A percentile compares a stretch with the other conserved stretches of the same genome.
Evolutionary conservation across 2,329 filamentous ascomycete genomes (phyloP).

Genomic region (Fusarium succisae): DNA sequence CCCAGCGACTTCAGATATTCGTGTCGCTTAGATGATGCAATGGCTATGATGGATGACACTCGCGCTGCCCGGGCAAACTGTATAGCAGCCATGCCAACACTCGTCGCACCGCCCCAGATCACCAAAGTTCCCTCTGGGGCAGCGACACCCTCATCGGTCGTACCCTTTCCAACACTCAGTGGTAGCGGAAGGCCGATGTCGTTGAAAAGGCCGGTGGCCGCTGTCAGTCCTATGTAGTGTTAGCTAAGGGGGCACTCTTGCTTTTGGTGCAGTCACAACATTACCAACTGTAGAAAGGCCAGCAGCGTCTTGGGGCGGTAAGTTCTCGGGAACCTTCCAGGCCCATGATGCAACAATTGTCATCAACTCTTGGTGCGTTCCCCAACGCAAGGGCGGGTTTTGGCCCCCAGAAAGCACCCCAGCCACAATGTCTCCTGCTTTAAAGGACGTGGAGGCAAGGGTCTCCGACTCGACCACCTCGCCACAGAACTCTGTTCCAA

Average conservation of each 20-base stretch:
- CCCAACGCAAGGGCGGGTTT: background rate
- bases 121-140: background rate
- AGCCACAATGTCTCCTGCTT: background rate
- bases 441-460: background rate
- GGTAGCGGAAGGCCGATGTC: background rate
- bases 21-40: background rate
- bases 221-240: background rate
- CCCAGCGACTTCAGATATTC: background rate
- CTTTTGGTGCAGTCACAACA: background rate
- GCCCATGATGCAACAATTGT: background rate
- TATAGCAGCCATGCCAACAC: background rate
- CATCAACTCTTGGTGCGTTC: background rate
- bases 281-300: background rate
- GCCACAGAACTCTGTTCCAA: background rate
- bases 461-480: background rate
- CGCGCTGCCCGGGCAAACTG: background rate
- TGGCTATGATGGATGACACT: background rate
- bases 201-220: background rate
- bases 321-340: background rate
- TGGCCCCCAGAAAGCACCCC: background rate
- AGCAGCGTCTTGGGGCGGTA: background rate
- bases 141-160: background rate
- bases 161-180: background rate
- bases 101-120: background rate
- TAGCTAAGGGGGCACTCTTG: background rate